Percentiles rank a stretch among this genome's conserved stretches.
Conservation (phyloP, 2,329 filamentous ascomycete species). For the Ceratocystis destructans region DNA sequence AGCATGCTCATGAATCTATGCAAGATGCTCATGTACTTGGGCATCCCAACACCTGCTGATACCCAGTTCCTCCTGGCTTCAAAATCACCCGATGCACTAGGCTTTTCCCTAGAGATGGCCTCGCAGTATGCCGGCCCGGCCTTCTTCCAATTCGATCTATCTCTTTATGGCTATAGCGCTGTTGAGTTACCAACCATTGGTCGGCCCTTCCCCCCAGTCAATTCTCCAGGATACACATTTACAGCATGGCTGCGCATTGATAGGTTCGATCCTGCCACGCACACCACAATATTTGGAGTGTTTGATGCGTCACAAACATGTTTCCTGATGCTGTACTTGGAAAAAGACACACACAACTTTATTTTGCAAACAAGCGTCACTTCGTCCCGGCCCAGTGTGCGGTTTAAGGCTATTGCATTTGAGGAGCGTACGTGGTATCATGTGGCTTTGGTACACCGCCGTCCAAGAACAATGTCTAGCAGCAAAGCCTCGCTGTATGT, state of each 20-base stretch:
- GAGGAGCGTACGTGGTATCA: slow-evolving; percentile 78
- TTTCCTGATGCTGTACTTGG: slow-evolving; percentile 85
- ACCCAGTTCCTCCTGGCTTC: slow-evolving; percentile 56
- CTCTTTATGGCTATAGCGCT: slow-evolving; percentile 73
- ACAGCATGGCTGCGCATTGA: slow-evolving; percentile 82
- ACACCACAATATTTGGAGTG: slow-evolving; percentile 91
- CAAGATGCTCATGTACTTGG: slow-evolving; percentile 55
- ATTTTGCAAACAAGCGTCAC: slow-evolving; percentile 92
- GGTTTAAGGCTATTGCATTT: slow-evolving; percentile 77
- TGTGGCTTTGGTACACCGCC: slow-evolving; percentile 72
- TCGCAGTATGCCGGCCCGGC: slow-evolving; percentile 62
- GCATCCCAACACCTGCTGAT: slow-evolving; percentile 69
- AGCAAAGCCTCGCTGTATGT: slow-evolving; percentile 82
- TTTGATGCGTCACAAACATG: slow-evolving; percentile 87
- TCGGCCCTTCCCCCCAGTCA: slow-evolving; percentile 67
- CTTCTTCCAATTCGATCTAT: slow-evolving; percentile 88
- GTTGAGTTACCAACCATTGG: slow-evolving; percentile 81
- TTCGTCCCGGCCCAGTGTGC: slow-evolving; percentile 72
- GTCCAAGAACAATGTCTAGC: slow-evolving; percentile 57
- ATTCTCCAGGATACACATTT: slow-evolving; percentile 76
- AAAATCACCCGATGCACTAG: slow-evolving; percentile 40
- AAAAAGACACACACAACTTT: slow-evolving; percentile 83
- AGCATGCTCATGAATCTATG: slow-evolving; percentile 52
- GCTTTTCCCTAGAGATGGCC: slow-evolving; percentile 61
- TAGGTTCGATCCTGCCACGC: slow-evolving; percentile 65